These are phyloP conservation scores for Cupressus sempervirens DNA, from an alignment of 75 land plant species.

Conservation along the genomic window DNA sequence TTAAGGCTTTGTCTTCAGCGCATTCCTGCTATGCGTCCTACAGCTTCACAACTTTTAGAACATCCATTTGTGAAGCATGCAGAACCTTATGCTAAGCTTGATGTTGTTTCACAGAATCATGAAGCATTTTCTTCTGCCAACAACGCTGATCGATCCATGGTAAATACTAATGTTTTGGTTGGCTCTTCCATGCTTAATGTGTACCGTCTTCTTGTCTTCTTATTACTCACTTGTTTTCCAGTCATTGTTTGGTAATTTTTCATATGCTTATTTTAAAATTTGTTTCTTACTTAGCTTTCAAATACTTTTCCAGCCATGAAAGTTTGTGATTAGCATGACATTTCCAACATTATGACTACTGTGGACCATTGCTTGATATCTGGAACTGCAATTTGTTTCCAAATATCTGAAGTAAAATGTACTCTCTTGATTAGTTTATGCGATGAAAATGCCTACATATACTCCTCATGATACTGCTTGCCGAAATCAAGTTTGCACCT, in stretches of 20 bases:
- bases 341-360: not conserved
- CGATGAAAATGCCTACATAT: not conserved
- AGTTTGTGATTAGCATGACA: not conserved
- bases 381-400: not conserved
- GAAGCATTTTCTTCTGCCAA: conserved; percentile 14
- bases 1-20: conserved; percentile 63
- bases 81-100: conserved; percentile 32
- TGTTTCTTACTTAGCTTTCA: not conserved
- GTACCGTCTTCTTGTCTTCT: not conserved
- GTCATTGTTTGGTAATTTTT: not conserved
- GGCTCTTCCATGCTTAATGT: not conserved
- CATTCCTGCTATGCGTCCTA: conserved; percentile 58
- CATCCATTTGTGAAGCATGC: conserved; percentile 65
- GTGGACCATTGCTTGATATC: not conserved
- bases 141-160: conserved; percentile 25
- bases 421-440: not conserved
- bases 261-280: not conserved
- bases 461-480: not conserved
- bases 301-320: not conserved
- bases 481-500: not conserved
- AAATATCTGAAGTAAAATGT: not conserved
- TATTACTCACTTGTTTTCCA: not conserved
- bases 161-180: conserved; percentile 12
- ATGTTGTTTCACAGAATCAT: conserved; percentile 12
- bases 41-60: conserved; percentile 62